phyloP scores from a whole-genome alignment of 371 early-diverging fungal species.

The Smittium culicis region DNA sequence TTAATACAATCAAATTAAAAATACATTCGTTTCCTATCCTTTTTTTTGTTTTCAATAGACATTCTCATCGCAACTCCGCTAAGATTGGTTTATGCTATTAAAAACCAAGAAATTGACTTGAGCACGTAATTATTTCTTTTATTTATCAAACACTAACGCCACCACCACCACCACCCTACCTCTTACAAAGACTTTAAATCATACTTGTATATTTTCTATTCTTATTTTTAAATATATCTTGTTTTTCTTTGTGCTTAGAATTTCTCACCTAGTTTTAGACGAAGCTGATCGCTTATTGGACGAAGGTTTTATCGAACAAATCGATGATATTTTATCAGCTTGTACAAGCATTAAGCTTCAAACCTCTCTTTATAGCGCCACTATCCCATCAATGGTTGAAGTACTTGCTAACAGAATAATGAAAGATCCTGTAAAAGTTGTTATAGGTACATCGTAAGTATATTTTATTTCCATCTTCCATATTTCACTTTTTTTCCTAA shows the following conservation, averaged over 20 bases:
- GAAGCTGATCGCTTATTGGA: constrained; percentile 91
- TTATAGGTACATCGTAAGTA: constrained; percentile 50
- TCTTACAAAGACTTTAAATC: too few relatives aligned
- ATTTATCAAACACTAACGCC: too few relatives aligned
- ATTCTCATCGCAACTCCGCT: constrained; percentile 84
- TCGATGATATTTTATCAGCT: constrained; percentile 75
- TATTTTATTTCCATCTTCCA: background rate
- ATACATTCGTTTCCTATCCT: constrained; percentile 24
- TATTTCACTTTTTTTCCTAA: too few relatives aligned
- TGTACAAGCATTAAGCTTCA: constrained; percentile 59
- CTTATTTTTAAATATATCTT: background rate
- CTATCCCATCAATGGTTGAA: constrained; percentile 83
- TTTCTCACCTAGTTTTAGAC: constrained; percentile 67
- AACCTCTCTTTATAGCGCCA: constrained; percentile 88
- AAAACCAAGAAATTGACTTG: constrained; percentile 55
- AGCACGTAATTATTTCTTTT: background rate
- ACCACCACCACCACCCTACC: too few relatives aligned
- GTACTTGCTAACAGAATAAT: constrained; percentile 75
- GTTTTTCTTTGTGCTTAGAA: constrained; percentile 37
- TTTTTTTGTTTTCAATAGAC: constrained; percentile 32
- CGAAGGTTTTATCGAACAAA: constrained; percentile 77
- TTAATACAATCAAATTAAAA: too few relatives aligned
- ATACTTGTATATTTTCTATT: background rate
- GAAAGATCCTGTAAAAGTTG: constrained; percentile 71
- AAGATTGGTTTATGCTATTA: constrained; percentile 75